Conservation (phyloP, 306 rosid species). For the Pyrus communis region DNA sequence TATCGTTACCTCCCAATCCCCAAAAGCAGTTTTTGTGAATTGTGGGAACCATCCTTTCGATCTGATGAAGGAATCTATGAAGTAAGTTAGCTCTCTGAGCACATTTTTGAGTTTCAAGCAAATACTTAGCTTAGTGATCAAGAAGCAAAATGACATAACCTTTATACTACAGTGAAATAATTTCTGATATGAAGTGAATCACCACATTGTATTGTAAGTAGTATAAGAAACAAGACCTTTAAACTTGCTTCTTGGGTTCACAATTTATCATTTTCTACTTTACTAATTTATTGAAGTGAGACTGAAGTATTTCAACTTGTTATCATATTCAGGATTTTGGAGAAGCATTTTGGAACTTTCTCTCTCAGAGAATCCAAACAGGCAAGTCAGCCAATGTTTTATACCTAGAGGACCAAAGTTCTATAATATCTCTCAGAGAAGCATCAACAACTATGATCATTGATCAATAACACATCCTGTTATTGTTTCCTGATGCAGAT, state of each 20-base stretch:
- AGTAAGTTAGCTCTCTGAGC: conserved; percentile 19
- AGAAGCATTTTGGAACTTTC: conserved; percentile 28
- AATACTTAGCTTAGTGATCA: not conserved
- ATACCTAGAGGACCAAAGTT: not conserved
- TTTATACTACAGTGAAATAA: not conserved
- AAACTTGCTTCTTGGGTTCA: not conserved
- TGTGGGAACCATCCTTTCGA: conserved; percentile 26
- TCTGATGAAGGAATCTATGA: conserved; percentile 27
- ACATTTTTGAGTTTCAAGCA: conserved; percentile 3
- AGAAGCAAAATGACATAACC: not conserved
- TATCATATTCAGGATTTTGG: conserved; percentile 27
- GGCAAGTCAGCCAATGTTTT: conserved; percentile 16
- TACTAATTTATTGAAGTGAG: not conserved
- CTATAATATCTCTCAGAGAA: not conserved
- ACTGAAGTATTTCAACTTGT: not conserved
- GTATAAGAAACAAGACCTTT: not conserved
- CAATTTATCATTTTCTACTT: not conserved
- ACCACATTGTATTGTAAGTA: not conserved
- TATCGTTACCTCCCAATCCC: conserved; percentile 22
- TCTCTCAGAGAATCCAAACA: conserved; percentile 29
- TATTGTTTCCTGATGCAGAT: conserved; percentile 13
- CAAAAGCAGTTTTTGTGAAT: conserved; percentile 30
- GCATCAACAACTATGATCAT: not conserved
- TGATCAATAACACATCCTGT: not conserved
- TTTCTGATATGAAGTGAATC: not conserved